These are phyloP conservation scores for Wickerhamiella lipophila DNA, from an alignment of 805 yeast genomes.

Conservation along the genomic window DNA sequence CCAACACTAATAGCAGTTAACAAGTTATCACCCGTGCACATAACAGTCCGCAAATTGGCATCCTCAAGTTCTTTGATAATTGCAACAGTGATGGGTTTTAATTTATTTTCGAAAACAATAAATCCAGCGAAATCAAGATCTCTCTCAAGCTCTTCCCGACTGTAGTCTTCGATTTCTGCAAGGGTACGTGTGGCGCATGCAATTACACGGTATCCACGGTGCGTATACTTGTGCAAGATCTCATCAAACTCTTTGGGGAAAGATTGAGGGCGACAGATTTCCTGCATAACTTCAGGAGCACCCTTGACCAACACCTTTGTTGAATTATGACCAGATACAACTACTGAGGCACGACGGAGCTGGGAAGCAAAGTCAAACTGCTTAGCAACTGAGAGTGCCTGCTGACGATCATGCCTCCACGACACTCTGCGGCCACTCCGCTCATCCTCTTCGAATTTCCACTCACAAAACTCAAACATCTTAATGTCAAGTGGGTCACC, in stretches of 20 bases:
- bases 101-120: constrained; percentile 81
- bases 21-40: constrained; percentile 98
- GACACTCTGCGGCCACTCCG: constrained; percentile 15
- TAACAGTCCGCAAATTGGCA: constrained; percentile 70
- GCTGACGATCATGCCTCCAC: constrained; percentile 10
- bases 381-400: constrained; percentile 34
- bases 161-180: constrained; percentile 44
- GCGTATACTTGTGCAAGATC: constrained; percentile 72
- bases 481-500: constrained; percentile 93
- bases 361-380: constrained; percentile 74
- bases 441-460: constrained; percentile 61
- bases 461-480: constrained; percentile 82
- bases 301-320: constrained; percentile 69
- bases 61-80: constrained; percentile 47
- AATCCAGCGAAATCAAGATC: constrained; percentile 71
- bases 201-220: constrained; percentile 86
- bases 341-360: constrained; percentile 80
- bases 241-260: constrained; percentile 67
- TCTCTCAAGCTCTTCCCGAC: constrained; percentile 55
- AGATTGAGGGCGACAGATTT: constrained; percentile 56
- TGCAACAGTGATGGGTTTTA: constrained; percentile 53
- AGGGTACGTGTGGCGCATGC: constrained; percentile 77
- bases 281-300: constrained; percentile 87
- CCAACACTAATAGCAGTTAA: constrained; percentile 92
- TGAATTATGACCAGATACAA: constrained; percentile 34